Conservation (phyloP, 768 basidiomycete species). For the Leucocoprinus leucothites region DNA sequence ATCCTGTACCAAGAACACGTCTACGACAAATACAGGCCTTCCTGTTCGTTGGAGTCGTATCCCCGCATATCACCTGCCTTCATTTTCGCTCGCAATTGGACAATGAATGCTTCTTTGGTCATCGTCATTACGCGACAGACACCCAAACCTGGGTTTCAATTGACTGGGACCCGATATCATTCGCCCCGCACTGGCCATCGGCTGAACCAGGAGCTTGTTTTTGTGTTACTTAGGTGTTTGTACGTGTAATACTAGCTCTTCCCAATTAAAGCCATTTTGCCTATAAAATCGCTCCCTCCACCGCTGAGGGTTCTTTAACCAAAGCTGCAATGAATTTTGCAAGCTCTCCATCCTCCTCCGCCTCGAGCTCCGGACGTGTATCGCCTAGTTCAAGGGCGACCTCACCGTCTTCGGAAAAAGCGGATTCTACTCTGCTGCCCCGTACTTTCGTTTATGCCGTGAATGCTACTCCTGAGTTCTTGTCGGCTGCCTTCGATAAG, state of each 20-base stretch:
- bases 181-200: background rate
- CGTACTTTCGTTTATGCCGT: slow-evolving; percentile 23
- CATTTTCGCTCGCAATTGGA: background rate
- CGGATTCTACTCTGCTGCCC: slow-evolving; percentile 14
- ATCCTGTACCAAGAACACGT: background rate
- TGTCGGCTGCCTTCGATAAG: slow-evolving; percentile 29
- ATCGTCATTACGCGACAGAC: background rate
- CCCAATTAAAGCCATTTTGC: slow-evolving; percentile 8
- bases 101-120: background rate
- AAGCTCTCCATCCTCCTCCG: slow-evolving; percentile 28
- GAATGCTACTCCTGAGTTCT: slow-evolving; percentile 15
- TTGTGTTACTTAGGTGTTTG: slow-evolving; percentile 18
- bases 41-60: background rate
- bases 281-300: slow-evolving; percentile 25
- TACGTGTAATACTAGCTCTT: slow-evolving; percentile 17
- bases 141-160: background rate
- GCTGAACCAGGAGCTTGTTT: slow-evolving; percentile 5
- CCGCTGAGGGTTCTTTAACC: slow-evolving; percentile 4
- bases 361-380: slow-evolving; percentile 28
- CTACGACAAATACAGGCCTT: background rate
- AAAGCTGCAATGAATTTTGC: slow-evolving; percentile 9
- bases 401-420: slow-evolving; percentile 28
- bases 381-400: slow-evolving; percentile 31
- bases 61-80: slow-evolving; percentile 3
- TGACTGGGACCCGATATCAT: background rate